A percentile compares a stretch with the other conserved stretches of the same genome.
These are phyloP conservation scores for Cyclotella baltica DNA, from an alignment of 108 stramenopile species.

Conservation along the genomic window DNA sequence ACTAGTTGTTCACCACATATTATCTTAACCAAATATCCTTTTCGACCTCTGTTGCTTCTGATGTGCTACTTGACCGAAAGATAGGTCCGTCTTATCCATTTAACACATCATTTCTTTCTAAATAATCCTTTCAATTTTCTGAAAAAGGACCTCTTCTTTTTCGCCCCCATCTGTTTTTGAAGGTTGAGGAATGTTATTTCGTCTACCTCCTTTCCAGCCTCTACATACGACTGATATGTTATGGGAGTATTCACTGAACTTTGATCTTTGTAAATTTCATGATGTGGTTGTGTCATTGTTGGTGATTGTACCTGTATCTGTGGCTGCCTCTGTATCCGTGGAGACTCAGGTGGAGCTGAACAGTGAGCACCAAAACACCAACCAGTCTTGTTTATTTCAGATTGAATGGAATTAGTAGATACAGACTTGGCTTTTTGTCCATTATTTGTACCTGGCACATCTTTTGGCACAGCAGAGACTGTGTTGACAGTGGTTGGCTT, in stretches of 20 bases:
- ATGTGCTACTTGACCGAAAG: too few species aligned
- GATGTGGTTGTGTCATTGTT: too few species aligned
- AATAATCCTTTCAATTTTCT: not conserved
- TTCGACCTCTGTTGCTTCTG: too few species aligned
- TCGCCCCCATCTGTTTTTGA: too few species aligned
- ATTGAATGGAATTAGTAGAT: conserved; percentile 4
- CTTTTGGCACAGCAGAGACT: not conserved
- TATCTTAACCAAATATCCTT: too few species aligned
- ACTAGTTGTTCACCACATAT: too few species aligned
- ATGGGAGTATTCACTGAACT: not conserved
- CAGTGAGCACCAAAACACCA: not conserved
- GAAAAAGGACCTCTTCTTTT: not conserved
- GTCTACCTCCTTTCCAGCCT: conserved; percentile 2
- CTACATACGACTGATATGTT: conserved; percentile 5
- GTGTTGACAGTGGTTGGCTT: not conserved
- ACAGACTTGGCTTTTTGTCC: not conserved
- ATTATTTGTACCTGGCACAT: not conserved
- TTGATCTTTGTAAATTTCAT: too few species aligned
- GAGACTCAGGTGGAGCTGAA: not conserved
- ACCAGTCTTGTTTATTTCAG: not conserved
- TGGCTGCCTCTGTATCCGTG: not conserved
- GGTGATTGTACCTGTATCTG: too few species aligned
- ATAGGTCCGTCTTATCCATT: not conserved
- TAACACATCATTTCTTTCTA: not conserved
- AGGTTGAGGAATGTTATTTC: not conserved